These are phyloP conservation scores for Ambrosiella cleistominuta DNA, from an alignment of 2,329 filamentous ascomycete genomes.

Conservation along the genomic window DNA sequence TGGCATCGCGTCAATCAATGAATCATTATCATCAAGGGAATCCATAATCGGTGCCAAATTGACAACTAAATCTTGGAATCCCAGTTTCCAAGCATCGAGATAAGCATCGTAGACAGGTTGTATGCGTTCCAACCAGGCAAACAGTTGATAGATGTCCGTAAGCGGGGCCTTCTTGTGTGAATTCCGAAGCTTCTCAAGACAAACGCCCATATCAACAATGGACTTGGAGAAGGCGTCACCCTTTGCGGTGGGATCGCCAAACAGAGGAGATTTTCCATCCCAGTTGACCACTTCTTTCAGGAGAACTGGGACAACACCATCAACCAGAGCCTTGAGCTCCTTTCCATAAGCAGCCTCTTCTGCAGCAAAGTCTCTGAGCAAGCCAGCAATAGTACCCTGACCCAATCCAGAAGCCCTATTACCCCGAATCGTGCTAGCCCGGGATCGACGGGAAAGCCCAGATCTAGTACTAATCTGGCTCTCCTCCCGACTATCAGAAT, in stretches of 20 bases:
- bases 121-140: constrained; percentile 66
- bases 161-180: constrained; percentile 67
- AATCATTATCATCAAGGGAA: constrained; percentile 38
- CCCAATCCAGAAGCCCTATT: constrained; percentile 1
- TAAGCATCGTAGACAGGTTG: constrained; percentile 72
- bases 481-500: constrained; percentile 24
- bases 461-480: constrained; percentile 29
- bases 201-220: constrained; percentile 85
- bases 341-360: constrained; percentile 81
- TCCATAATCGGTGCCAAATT: constrained; percentile 60
- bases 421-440: constrained; percentile 4
- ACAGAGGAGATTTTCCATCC: constrained; percentile 30
- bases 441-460: constrained; percentile 4
- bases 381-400: constrained; percentile 46
- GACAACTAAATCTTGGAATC: constrained; percentile 86
- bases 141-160: constrained; percentile 50
- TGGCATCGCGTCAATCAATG: constrained; percentile 39
- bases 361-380: constrained; percentile 61
- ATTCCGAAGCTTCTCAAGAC: constrained; percentile 65
- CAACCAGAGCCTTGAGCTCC: constrained; percentile 81
- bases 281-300: constrained; percentile 68
- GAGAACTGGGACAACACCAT: constrained; percentile 86
- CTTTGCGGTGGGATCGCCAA: constrained; percentile 5
- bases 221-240: constrained; percentile 53
- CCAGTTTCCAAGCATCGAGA: constrained; percentile 72